Conservation (phyloP, 73 alveolate genomes). For the Durusdinium trenchii region DNA sequence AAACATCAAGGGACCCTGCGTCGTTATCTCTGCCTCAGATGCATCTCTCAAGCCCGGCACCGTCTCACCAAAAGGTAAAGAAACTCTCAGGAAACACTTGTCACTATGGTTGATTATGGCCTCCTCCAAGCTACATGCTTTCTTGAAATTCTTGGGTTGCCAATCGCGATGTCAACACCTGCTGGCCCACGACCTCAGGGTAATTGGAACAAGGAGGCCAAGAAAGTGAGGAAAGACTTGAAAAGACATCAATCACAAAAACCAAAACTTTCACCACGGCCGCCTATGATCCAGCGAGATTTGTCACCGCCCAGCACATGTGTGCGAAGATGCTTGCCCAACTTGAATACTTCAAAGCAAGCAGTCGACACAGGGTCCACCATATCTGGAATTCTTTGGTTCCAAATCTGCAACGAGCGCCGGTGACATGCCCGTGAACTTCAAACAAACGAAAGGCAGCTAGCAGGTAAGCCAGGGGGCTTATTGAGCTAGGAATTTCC, state of each 20-base stretch:
- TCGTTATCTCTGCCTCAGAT: slow-evolving; percentile 63
- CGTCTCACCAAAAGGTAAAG: not conserved
- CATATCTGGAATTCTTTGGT: slow-evolving; percentile 72
- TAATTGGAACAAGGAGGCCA: too few relatives aligned
- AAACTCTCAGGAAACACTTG: not conserved
- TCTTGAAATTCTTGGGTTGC: slow-evolving; percentile 58
- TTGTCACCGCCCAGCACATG: slow-evolving; percentile 45
- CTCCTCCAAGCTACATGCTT: slow-evolving; percentile 26
- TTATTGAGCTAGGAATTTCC: too few relatives aligned
- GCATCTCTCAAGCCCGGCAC: not conserved
- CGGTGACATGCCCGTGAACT: too few relatives aligned
- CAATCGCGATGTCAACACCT: slow-evolving; percentile 72
- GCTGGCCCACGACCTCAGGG: slow-evolving; percentile 92
- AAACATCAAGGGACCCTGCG: slow-evolving; percentile 77
- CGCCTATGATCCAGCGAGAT: slow-evolving; percentile 75
- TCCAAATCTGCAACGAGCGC: slow-evolving; percentile 91
- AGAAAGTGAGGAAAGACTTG: not conserved
- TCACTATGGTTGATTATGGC: not conserved
- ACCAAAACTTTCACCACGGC: not conserved
- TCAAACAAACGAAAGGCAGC: too few relatives aligned
- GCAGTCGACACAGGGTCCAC: slow-evolving; percentile 16
- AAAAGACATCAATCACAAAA: not conserved
- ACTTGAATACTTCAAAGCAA: slow-evolving; percentile 80
- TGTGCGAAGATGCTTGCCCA: slow-evolving; percentile 63
- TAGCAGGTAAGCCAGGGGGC: too few relatives aligned